Evolutionary conservation across 768 basidiomycete genomes (phyloP).

Genomic region (Auricularia auricula-judae): DNA sequence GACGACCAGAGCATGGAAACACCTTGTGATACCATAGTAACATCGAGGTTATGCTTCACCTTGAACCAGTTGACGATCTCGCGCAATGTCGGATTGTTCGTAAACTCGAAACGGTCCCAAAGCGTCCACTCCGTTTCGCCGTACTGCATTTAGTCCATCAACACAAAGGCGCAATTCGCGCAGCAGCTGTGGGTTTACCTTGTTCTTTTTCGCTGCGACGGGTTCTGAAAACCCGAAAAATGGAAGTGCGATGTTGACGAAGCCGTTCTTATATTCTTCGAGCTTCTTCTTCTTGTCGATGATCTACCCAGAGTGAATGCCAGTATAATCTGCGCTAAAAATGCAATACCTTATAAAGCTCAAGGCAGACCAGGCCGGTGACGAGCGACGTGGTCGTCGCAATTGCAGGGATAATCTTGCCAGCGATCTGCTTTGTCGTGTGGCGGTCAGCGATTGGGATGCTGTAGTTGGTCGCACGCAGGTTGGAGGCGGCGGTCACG

Average conservation of each 20-base stretch:
- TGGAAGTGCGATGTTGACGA: conserved; percentile 92
- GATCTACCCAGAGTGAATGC: conserved; percentile 40
- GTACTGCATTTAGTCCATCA: conserved; percentile 29
- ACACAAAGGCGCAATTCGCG: too few species aligned
- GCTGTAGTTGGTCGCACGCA: conserved; percentile 90
- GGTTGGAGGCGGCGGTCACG: conserved; percentile 94
- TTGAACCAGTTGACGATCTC: conserved; percentile 81
- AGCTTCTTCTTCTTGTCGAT: conserved; percentile 92
- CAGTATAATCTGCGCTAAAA: not conserved
- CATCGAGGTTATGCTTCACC: conserved; percentile 70
- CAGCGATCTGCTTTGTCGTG: conserved; percentile 93
- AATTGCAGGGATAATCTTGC: conserved; percentile 98
- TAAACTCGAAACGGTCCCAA: conserved; percentile 95
- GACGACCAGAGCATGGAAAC: conserved; percentile 98
- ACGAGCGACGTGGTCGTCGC: conserved; percentile 96
- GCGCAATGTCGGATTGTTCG: conserved; percentile 76
- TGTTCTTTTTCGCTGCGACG: conserved; percentile 77
- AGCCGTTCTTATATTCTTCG: conserved; percentile 96
- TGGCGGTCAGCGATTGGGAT: conserved; percentile 82
- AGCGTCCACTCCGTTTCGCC: conserved; percentile 87
- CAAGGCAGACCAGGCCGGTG: conserved; percentile 90
- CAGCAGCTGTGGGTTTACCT: conserved; percentile 23
- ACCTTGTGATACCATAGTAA: conserved; percentile 94
- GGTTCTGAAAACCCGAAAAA: conserved; percentile 99
- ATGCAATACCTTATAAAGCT: conserved; percentile 79